phyloP scores from a whole-genome alignment of 371 early-diverging fungal species.

The Neoconidiobolus thromboides region DNA sequence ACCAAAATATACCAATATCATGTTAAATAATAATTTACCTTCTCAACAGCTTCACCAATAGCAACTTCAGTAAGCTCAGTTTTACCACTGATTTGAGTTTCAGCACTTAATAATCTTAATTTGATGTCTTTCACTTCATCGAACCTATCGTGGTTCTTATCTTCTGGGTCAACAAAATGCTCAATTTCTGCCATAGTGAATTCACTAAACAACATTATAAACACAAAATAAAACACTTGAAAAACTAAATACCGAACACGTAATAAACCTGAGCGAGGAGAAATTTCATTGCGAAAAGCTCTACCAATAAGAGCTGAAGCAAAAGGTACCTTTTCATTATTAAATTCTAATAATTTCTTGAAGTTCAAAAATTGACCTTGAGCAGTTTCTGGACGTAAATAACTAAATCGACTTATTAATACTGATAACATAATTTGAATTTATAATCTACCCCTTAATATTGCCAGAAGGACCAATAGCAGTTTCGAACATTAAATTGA shows the following conservation, averaged over 20 bases:
- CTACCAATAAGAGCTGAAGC: conserved; percentile 98
- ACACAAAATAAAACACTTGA: too few species aligned
- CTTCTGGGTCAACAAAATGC: conserved; percentile 92
- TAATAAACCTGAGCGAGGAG: conserved; percentile 92
- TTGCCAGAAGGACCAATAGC: conserved; percentile 97
- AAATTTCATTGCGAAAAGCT: conserved; percentile 99
- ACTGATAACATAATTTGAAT: background rate
- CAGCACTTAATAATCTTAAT: conserved; percentile 60
- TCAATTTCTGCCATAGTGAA: conserved; percentile 99
- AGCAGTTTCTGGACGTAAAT: conserved; percentile 98
- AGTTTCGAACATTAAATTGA: conserved; percentile 99
- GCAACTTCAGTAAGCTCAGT: conserved; percentile 43
- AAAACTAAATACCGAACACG: conserved; percentile 65
- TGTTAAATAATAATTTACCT: conserved; percentile 13
- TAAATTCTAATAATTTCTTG: conserved; percentile 90
- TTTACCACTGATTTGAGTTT: conserved; percentile 57
- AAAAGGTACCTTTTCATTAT: conserved; percentile 98
- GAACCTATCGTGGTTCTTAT: conserved; percentile 91
- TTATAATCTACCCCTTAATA: conserved; percentile 46
- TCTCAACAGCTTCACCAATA: conserved; percentile 90
- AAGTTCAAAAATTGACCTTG: conserved; percentile 99
- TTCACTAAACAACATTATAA: conserved; percentile 37
- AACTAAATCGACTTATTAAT: conserved; percentile 21
- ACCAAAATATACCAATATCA: background rate
- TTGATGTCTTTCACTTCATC: conserved; percentile 55